Evolutionary conservation across 1,284 basidiomycete species (phyloP).

Genomic region (Meira miltonrushii): DNA sequence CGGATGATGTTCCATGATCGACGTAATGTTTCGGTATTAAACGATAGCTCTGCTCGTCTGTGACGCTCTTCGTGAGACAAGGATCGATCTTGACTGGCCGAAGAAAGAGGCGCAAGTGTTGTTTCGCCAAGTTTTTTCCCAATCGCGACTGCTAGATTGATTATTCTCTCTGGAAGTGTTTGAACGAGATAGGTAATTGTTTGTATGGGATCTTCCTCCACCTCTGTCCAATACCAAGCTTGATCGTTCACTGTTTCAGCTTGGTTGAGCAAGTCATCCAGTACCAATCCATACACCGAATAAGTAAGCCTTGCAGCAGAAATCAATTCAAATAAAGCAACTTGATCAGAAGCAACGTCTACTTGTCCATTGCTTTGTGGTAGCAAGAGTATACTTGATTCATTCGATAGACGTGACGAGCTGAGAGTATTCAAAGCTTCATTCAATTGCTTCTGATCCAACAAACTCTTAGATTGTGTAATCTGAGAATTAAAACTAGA

Average conservation of each 20-base stretch:
- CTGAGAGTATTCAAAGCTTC: too few relatives aligned
- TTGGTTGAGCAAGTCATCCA: slow-evolving; percentile 30
- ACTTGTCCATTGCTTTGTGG: slow-evolving; percentile 1
- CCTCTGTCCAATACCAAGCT: slow-evolving; percentile 40
- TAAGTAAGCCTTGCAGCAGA: slow-evolving; percentile 30
- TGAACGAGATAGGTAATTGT: slow-evolving; percentile 30
- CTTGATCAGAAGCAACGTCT: neutral
- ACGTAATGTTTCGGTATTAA: slow-evolving; percentile 3
- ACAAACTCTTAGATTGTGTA: too few relatives aligned
- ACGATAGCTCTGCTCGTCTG: slow-evolving; percentile 11
- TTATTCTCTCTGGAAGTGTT: slow-evolving; percentile 13
- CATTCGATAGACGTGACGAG: too few relatives aligned
- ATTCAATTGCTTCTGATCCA: too few relatives aligned
- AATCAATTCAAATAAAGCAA: slow-evolving; percentile 4
- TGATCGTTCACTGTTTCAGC: slow-evolving; percentile 31
- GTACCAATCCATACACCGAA: slow-evolving; percentile 28
- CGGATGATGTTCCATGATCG: slow-evolving; percentile 10
- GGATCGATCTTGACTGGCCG: neutral
- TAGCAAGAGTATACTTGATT: neutral
- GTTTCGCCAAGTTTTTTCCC: neutral
- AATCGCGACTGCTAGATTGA: too few relatives aligned
- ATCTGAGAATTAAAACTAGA: too few relatives aligned
- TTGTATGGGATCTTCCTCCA: slow-evolving; percentile 26
- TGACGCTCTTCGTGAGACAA: slow-evolving; percentile 17
- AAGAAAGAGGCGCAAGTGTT: neutral